Percentiles rank a stretch among this genome's conserved stretches.
Conservation (phyloP, 176 grass and related monocot genomes). For the Triticum monococcum region DNA sequence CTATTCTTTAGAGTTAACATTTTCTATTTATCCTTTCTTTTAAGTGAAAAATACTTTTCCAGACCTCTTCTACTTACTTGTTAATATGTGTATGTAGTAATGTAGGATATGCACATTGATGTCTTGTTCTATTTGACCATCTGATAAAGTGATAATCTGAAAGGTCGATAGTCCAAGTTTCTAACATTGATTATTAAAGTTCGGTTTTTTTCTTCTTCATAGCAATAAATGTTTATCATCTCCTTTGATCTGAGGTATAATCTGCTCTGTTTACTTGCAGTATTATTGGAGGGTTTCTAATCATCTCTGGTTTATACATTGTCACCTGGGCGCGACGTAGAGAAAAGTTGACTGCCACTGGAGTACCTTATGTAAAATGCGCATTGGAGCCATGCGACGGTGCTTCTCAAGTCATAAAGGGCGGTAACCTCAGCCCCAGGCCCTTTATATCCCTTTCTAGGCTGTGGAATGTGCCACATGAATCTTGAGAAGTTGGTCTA, state of each 20-base stretch:
- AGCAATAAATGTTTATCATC: conserved; percentile 8
- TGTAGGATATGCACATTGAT: conserved; percentile 1
- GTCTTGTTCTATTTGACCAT: background rate
- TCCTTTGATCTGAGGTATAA: conserved; percentile 34
- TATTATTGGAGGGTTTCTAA: conserved; percentile 86
- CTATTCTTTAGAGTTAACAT: background rate
- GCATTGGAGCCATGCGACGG: conserved; percentile 33
- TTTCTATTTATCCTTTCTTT: background rate
- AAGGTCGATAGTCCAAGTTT: background rate
- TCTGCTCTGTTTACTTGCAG: conserved; percentile 48
- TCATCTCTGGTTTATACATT: conserved; percentile 79
- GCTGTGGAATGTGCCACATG: conserved; percentile 56
- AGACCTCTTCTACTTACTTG: background rate
- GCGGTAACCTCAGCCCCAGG: conserved; percentile 31
- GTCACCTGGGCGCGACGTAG: conserved; percentile 78
- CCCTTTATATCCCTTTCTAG: conserved; percentile 54
- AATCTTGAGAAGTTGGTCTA: conserved; percentile 49
- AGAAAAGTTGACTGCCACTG: conserved; percentile 41
- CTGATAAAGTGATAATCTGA: conserved; percentile 9
- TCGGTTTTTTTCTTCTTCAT: background rate
- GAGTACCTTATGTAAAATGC: conserved; percentile 44
- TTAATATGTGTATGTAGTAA: background rate
- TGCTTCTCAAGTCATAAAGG: conserved; percentile 39
- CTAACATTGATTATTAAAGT: conserved; percentile 11
- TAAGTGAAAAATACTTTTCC: conserved; percentile 6